Percentiles rank a stretch among this genome's conserved stretches.
phyloP scores from a whole-genome alignment of 2,329 filamentous ascomycete genomes.

The Diaporthe helianthi region DNA sequence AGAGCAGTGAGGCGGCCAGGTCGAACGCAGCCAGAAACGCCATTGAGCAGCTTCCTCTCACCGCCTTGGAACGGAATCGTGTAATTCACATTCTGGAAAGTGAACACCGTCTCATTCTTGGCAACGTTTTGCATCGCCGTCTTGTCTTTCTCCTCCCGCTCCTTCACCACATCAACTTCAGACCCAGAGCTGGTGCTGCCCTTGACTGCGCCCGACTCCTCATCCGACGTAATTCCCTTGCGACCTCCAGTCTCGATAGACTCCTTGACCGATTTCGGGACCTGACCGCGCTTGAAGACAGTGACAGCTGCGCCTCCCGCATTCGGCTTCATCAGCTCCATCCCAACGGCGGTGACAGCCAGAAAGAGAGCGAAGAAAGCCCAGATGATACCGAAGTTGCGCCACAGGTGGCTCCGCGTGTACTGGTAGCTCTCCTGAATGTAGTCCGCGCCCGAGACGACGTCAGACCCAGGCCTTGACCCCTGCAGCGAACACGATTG shows the following conservation, averaged over 20 bases:
- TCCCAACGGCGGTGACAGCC: conserved; percentile 65
- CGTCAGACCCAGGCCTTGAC: conserved; percentile 54
- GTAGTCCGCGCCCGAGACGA: conserved; percentile 65
- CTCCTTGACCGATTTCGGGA: conserved; percentile 63
- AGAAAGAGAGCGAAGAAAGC: conserved; percentile 69
- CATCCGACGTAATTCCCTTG: conserved; percentile 54
- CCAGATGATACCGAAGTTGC: conserved; percentile 68
- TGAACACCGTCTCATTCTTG: conserved; percentile 60
- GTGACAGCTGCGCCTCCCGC: conserved; percentile 37
- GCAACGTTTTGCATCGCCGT: conserved; percentile 31
- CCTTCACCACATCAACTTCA: background rate
- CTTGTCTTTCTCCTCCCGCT: conserved; percentile 18
- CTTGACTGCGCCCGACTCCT: conserved; percentile 47
- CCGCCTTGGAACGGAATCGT: conserved; percentile 68
- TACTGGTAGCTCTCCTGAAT: conserved; percentile 61
- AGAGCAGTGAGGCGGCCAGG: conserved; percentile 79
- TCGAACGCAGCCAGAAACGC: conserved; percentile 85
- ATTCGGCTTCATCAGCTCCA: conserved; percentile 57
- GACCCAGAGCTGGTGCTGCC: background rate
- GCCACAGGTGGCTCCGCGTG: conserved; percentile 55
- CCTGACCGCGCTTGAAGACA: conserved; percentile 63
- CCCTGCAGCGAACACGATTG: conserved; percentile 46
- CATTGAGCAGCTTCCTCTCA: conserved; percentile 75
- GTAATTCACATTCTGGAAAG: conserved; percentile 76
- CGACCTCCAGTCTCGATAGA: conserved; percentile 60